Evolutionary conservation across 2,329 filamentous ascomycete genomes (phyloP), one percentile per base, ranked within the genome.

Genomic region (Aspergillus hiratsukae): DNA sequence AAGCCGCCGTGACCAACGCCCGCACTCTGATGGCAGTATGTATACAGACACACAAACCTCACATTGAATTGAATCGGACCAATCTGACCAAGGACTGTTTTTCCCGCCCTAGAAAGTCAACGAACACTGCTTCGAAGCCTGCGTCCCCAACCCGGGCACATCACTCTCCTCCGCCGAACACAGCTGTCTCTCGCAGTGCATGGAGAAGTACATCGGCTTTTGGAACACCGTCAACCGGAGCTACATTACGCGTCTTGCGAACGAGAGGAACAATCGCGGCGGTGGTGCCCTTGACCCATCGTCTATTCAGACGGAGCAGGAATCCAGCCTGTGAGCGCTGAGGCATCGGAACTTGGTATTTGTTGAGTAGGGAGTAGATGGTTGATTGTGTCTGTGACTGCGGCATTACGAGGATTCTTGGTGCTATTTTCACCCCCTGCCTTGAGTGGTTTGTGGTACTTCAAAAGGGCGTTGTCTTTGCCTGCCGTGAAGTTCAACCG

Each of bases 131-230:
- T 93, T 91, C 78, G 84, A 89, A 49, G 86, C 85, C 72, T 93
- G 89, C 74, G 78, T 92, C 17, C 80, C 87, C 51, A 86, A 87
- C 68, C 74, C 89, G 53, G 86, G 87, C 56, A 73, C 80, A 51
- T 85, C 83, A 53, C 76, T 92, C 55, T 87, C 86, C 51, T 83
- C 81, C 74, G 75, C 81, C 74, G 89, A 93, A 73, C 80, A 85
- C 69, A 80, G 82, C 23, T 93, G 89, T 78, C 81, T 89, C 69
- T 89, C 83, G 21, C 80, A 82, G 58, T 93, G 89, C 79, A 89
- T 91, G 84, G 88, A 92, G 67, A 92, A 92, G 75, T 93, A 92
- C 80, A 90, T 92, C 80, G 77, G 81, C 31, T 83, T 88, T 10
- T 93, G 89, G 89, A 91, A 91, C 76, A 78, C 82, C 61, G 86